Percentiles rank a stretch among this genome's conserved stretches.
These are phyloP conservation scores for Rhodotorula sp. DNA, from an alignment of 1,284 basidiomycete species.

Conservation along the genomic window DNA sequence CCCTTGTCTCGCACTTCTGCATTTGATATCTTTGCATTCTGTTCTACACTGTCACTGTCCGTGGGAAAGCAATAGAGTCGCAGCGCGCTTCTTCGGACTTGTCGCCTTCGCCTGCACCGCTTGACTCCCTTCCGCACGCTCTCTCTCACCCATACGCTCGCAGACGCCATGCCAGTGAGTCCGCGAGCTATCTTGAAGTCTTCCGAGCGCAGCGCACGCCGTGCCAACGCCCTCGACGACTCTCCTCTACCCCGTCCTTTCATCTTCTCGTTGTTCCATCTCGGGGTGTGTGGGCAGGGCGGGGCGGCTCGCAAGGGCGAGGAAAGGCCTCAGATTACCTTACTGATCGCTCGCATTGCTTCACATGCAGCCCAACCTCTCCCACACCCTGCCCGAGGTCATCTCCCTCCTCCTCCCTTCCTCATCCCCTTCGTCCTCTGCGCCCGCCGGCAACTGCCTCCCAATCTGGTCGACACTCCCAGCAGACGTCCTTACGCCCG, in stretches of 20 bases:
- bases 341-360: not conserved
- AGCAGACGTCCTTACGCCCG: conserved; percentile 94
- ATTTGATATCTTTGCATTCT: too few relatives aligned
- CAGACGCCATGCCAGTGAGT: not conserved
- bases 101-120: not conserved
- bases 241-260: not conserved
- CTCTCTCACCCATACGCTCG: not conserved
- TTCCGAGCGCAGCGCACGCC: not conserved
- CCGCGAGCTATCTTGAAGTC: fast-evolving
- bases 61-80: not conserved
- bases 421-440: conserved; percentile 5
- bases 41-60: not conserved
- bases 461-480: conserved; percentile 91
- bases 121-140: not conserved
- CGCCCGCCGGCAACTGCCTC: conserved; percentile 70
- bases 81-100: not conserved
- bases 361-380: conserved; percentile 25
- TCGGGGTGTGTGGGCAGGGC: not conserved
- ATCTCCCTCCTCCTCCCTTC: conserved; percentile 28
- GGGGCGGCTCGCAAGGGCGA: not conserved
- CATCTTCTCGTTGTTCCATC: not conserved
- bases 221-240: not conserved
- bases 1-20: not conserved
- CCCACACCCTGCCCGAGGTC: conserved; percentile 32
- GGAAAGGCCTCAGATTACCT: not conserved